phyloP scores from a whole-genome alignment of 139 green algal genomes.

The Astrephomene gubernaculifera region DNA sequence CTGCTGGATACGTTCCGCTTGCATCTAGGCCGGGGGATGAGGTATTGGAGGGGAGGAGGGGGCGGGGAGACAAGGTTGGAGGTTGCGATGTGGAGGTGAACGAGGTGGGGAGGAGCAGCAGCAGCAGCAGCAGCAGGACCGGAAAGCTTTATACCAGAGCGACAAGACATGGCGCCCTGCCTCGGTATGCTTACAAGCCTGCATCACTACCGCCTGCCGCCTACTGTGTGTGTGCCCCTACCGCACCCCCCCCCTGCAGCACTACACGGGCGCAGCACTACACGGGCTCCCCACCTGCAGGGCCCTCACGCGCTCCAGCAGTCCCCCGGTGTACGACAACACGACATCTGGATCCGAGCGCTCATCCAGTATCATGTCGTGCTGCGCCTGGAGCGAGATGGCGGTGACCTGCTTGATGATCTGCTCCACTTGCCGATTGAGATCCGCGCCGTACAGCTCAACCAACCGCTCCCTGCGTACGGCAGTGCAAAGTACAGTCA shows the following conservation, averaged over 20 bases:
- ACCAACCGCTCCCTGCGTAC: slow-evolving; percentile 45
- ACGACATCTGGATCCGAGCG: slow-evolving; percentile 49
- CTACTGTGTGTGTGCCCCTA: too few species aligned
- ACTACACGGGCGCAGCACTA: neutral
- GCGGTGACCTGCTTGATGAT: slow-evolving; percentile 54
- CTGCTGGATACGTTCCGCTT: slow-evolving; percentile 52
- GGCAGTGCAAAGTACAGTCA: too few species aligned
- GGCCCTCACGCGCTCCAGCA: slow-evolving; percentile 45
- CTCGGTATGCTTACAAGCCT: neutral
- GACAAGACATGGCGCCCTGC: too few species aligned
- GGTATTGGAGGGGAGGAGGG: neutral
- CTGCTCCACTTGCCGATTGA: slow-evolving; percentile 57
- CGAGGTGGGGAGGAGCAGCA: too few species aligned
- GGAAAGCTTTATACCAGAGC: too few species aligned
- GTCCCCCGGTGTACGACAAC: slow-evolving; percentile 21
- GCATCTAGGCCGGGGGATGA: neutral
- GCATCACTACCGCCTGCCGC: neutral
- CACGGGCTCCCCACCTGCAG: slow-evolving; percentile 14
- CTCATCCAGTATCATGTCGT: slow-evolving; percentile 81
- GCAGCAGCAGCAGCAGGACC: too few species aligned
- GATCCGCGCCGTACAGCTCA: slow-evolving; percentile 51
- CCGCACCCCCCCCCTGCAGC: neutral
- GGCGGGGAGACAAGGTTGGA: neutral
- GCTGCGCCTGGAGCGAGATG: slow-evolving; percentile 62
- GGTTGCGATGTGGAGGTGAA: too few species aligned